These are phyloP conservation scores for Gossypium schwendimanii DNA, from an alignment of 441 rosid species.

Conservation along the genomic window DNA sequence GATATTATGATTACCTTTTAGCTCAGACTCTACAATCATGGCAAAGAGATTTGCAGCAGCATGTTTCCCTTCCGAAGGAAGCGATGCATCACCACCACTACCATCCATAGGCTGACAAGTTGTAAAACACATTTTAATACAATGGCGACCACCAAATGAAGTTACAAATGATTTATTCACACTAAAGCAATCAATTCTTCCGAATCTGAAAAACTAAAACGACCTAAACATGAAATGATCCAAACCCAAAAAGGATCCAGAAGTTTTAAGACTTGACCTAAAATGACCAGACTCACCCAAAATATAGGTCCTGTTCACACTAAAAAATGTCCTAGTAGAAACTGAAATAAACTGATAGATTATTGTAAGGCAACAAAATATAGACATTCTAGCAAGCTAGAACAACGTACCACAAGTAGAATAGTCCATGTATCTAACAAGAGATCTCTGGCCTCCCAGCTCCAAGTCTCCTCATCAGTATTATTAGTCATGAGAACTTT, in stretches of 20 bases:
- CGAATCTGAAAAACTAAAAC: neutral
- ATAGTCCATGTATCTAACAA: constrained; percentile 90
- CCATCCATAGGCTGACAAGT: constrained; percentile 59
- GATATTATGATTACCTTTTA: constrained; percentile 46
- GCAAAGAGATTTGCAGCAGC: constrained; percentile 79
- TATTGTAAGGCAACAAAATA: constrained; percentile 9
- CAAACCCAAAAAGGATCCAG: neutral
- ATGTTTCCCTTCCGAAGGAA: constrained; percentile 77
- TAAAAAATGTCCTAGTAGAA: neutral
- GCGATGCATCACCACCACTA: constrained; percentile 42
- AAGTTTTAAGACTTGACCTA: neutral
- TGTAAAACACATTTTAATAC: constrained; percentile 22
- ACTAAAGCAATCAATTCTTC: neutral
- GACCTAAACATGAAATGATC: neutral
- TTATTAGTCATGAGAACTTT: constrained; percentile 59
- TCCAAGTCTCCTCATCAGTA: constrained; percentile 83
- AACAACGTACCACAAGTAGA: constrained; percentile 56
- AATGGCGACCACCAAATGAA: constrained; percentile 10
- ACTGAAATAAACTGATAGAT: constrained; percentile 9
- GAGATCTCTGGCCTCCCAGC: constrained; percentile 96
- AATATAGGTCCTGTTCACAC: neutral
- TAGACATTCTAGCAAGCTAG: neutral
- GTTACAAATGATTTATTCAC: neutral
- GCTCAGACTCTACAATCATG: constrained; percentile 73
- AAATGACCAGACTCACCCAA: neutral